Evolutionary conservation across 345 rosid species (phyloP), one percentile per base, ranked within the genome.

Genomic region (Eucalyptus viminalis): DNA sequence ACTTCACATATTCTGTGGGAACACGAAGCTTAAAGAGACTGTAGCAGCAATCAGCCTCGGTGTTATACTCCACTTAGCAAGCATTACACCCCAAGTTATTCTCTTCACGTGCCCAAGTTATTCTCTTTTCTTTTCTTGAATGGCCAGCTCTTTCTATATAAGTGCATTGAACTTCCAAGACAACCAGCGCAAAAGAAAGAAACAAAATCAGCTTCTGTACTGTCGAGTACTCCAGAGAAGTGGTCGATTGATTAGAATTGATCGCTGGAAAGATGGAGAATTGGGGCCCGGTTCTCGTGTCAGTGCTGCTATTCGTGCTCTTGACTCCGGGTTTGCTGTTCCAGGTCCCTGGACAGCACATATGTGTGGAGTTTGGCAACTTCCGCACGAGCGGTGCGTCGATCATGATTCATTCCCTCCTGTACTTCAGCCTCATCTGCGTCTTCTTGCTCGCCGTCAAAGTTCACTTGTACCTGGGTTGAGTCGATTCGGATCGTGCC

Each of bases 201-300:
- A 72, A 19, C 83, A 72, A 37, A 40, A 19, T 37, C 44, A 72
- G 83, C 83, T 37, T 72, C 83, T 10, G 51, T 14, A 4, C 80
- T 7, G 31, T 87, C 21, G 88, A 37, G n/a, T 40, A 19, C 44
- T 43, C 13, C 17, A 19, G 50, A 37, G 49, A 22, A 58, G 50
- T 7, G 25, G 14, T n/a, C 5, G 87, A 40, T 85, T 27, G 54
- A 47, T 11, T 8, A 86, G 25, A 16, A 15, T 5, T 72, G 49
- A 27, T 7, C 11, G n/a, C 15, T 8, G 40, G 51, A 43, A 80
- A 86, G 44, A 95, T 94, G 97, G 91, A 91, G 89, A 93, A 95
- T 86, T 95, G 96, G 97, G 96, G 95, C 8, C 96, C 96, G 9
- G 91, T 94, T 67, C 91, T 94, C 29, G 94, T 94, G 86, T 90